Percentiles rank a stretch among this genome's conserved stretches.
These are phyloP conservation scores for Melampsora occidentalis DNA, from an alignment of 1,284 basidiomycete genomes.

Conservation along the genomic window DNA sequence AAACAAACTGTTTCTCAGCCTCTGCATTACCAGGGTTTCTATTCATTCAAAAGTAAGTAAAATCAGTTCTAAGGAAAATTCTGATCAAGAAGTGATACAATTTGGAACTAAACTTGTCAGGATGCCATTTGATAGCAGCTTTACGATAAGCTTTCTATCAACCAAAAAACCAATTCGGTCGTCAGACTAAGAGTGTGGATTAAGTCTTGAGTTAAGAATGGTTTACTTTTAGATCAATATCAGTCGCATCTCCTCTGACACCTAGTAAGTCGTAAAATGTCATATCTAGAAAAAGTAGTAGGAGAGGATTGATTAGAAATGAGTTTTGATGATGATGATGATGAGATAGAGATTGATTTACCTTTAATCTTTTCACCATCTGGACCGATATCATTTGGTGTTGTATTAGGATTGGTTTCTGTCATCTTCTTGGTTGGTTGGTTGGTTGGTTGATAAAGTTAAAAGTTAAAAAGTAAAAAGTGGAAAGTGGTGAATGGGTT, in stretches of 20 bases:
- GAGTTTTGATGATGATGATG: neutral
- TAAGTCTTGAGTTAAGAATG: neutral
- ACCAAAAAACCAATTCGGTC: neutral
- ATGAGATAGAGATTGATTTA: neutral
- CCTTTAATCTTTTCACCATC: constrained; percentile 44
- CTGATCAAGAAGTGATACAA: neutral
- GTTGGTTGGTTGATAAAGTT: neutral
- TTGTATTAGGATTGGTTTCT: neutral
- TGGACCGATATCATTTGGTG: constrained; percentile 36
- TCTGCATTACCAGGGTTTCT: constrained; percentile 41
- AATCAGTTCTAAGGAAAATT: neutral
- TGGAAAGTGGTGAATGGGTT: neutral
- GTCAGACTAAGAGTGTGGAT: neutral
- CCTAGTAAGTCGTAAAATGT: constrained; percentile 38
- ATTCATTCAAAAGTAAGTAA: neutral
- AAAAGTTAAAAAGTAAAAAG: neutral
- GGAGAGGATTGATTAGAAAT: neutral
- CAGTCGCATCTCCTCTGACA: constrained; percentile 52
- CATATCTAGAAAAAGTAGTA: constrained; percentile 23
- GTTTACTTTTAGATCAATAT: constrained; percentile 52
- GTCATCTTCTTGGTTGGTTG: neutral
- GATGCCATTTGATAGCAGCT: constrained; percentile 53
- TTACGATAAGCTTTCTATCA: constrained; percentile 53
- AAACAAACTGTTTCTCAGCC: constrained; percentile 39
- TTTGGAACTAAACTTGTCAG: constrained; percentile 47